Conservation (phyloP, 2,329 filamentous ascomycete genomes). For the Coniochaeta ligniaria region DNA sequence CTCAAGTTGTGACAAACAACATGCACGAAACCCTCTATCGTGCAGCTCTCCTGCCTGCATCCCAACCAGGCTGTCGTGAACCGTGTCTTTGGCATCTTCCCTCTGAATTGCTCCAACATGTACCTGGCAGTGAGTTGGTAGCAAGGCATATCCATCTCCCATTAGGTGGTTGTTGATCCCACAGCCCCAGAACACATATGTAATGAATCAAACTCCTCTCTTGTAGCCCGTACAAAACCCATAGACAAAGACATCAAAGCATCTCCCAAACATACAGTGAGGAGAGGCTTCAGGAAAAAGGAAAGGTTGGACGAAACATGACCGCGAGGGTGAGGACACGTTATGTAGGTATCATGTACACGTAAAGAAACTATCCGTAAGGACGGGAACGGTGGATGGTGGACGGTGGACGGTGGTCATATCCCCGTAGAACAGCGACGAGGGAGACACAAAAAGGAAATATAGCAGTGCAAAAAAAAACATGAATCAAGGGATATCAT, state of each 20-base stretch:
- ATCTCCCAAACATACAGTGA: not conserved
- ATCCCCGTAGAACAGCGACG: not conserved
- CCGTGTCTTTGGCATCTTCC: not conserved
- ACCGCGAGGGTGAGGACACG: not conserved
- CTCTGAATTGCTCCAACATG: not conserved
- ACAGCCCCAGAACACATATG: not conserved
- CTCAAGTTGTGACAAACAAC: not conserved
- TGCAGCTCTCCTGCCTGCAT: not conserved
- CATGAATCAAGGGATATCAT: constrained; percentile 34
- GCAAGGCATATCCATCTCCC: not conserved
- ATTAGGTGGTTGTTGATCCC: not conserved
- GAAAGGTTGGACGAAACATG: not conserved
- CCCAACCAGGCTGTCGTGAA: not conserved
- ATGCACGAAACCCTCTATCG: not conserved
- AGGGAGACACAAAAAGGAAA: constrained; percentile 2
- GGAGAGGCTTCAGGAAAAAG: not conserved
- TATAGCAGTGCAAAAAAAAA: not conserved
- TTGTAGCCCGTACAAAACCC: not conserved
- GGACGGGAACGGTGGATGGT: not conserved
- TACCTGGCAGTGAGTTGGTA: not conserved
- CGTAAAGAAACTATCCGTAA: not conserved
- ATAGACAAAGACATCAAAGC: not conserved
- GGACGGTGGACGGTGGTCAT: not conserved
- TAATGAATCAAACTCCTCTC: not conserved
- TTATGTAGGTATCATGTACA: constrained; percentile 2